These are phyloP conservation scores for Echium plantagineum DNA, from an alignment of 257 asterid species.

Conservation along the genomic window DNA sequence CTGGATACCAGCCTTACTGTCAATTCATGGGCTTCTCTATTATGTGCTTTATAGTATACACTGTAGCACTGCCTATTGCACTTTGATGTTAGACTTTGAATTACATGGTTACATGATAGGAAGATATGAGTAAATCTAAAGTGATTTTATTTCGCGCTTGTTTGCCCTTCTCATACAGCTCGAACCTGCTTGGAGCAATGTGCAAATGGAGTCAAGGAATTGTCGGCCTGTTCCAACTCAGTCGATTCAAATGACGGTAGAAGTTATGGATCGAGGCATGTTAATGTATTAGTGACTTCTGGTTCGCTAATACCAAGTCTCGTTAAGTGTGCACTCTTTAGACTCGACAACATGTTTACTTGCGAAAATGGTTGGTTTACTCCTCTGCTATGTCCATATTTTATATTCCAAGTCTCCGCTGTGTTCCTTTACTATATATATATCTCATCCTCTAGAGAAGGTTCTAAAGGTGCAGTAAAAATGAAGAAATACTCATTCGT, in stretches of 20 bases:
- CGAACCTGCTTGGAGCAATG: slow-evolving; percentile 77
- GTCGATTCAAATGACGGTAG: slow-evolving; percentile 13
- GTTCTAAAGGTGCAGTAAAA: no score
- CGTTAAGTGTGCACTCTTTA: slow-evolving; percentile 75
- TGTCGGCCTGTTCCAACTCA: slow-evolving; percentile 17
- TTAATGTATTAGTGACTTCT: slow-evolving; percentile 78
- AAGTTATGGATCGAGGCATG: slow-evolving; percentile 32
- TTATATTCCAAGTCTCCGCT: background rate
- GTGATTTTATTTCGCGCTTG: background rate
- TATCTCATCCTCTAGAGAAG: background rate
- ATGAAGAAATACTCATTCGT: no score
- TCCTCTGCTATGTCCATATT: slow-evolving; percentile 4
- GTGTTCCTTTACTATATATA: background rate
- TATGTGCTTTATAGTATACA: no score
- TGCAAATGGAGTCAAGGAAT: slow-evolving; percentile 36
- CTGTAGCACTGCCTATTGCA: no score
- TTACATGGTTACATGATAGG: background rate
- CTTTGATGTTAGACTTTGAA: no score
- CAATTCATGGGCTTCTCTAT: background rate
- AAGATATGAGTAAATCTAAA: no score
- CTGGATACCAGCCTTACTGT: background rate
- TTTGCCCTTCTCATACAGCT: slow-evolving; percentile 36
- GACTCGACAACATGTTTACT: slow-evolving; percentile 47
- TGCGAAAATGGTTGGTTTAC: slow-evolving; percentile 60
- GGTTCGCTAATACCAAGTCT: slow-evolving; percentile 90